Evolutionary conservation across 2,329 filamentous ascomycete genomes (phyloP).

Genomic region (Colletotrichum sp.): DNA sequence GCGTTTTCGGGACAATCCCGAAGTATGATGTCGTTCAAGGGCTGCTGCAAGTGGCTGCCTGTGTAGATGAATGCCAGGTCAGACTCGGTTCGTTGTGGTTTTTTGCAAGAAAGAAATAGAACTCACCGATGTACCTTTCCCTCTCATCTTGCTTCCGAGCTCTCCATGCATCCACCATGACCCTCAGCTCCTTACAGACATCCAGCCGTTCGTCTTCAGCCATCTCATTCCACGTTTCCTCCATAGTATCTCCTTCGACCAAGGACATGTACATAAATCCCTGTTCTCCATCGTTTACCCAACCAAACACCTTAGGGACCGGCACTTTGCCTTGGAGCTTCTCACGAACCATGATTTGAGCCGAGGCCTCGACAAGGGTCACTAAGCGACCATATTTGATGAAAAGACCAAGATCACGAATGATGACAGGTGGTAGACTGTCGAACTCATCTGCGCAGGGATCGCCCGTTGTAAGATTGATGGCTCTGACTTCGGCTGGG

Average conservation of each 20-base stretch:
- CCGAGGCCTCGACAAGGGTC: neutral
- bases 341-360: neutral
- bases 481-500: neutral
- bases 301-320: neutral
- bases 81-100: neutral
- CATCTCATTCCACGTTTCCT: neutral
- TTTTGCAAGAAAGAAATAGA: neutral
- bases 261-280: neutral
- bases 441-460: neutral
- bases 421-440: neutral
- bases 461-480: neutral
- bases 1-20: neutral
- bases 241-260: neutral
- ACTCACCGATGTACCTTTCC: neutral
- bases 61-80: neutral
- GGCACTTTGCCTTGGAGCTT: neutral
- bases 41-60: neutral
- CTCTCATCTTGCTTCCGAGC: neutral
- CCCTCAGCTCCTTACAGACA: neutral
- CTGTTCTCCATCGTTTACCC: neutral
- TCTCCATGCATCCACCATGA: neutral
- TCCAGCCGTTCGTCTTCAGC: neutral
- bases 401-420: neutral
- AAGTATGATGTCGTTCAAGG: neutral
- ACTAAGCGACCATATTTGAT: neutral